A percentile compares a stretch with the other conserved stretches of the same genome.
Conservation (phyloP, 192 early-diverging fungal genomes). For the Phycomyces blakesleeanus region DNA sequence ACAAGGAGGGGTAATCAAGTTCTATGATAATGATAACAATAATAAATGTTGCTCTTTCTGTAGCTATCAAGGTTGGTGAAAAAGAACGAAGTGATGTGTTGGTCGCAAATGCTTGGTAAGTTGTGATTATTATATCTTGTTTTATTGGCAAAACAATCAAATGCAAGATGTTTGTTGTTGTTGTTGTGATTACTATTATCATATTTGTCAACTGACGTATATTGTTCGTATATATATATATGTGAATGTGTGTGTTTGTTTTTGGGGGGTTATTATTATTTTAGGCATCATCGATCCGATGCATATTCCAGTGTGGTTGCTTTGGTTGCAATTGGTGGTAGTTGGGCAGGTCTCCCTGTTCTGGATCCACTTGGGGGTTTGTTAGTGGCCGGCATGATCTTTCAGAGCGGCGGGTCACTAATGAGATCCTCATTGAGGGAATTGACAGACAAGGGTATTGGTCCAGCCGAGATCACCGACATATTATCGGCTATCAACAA, state of each 20-base stretch:
- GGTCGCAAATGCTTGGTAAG: conserved; percentile 74
- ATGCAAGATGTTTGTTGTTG: too few relatives aligned
- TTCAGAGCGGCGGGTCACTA: conserved; percentile 57
- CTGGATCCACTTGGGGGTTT: conserved; percentile 77
- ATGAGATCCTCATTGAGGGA: conserved; percentile 38
- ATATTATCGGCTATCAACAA: conserved; percentile 24
- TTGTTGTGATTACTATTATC: background rate
- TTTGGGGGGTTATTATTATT: too few relatives aligned
- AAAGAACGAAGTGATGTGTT: conserved; percentile 66
- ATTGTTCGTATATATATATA: too few relatives aligned
- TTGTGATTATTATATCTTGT: too few relatives aligned
- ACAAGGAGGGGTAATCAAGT: too few relatives aligned
- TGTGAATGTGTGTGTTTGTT: conserved; percentile 2
- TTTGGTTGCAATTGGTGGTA: conserved; percentile 69
- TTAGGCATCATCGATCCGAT: conserved; percentile 78
- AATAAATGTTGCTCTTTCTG: background rate
- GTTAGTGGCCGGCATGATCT: conserved; percentile 67
- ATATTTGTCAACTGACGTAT: background rate
- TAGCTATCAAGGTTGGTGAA: conserved; percentile 56
- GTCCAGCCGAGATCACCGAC: conserved; percentile 23
- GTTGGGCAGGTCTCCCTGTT: conserved; percentile 62
- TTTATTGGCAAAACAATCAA: too few relatives aligned
- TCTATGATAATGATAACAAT: conserved; percentile 4
- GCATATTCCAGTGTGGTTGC: conserved; percentile 70
- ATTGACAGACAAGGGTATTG: conserved; percentile 32